A percentile compares a stretch with the other conserved stretches of the same genome.
Conservation (phyloP, 768 basidiomycete species). For the Mycena belliarum region DNA sequence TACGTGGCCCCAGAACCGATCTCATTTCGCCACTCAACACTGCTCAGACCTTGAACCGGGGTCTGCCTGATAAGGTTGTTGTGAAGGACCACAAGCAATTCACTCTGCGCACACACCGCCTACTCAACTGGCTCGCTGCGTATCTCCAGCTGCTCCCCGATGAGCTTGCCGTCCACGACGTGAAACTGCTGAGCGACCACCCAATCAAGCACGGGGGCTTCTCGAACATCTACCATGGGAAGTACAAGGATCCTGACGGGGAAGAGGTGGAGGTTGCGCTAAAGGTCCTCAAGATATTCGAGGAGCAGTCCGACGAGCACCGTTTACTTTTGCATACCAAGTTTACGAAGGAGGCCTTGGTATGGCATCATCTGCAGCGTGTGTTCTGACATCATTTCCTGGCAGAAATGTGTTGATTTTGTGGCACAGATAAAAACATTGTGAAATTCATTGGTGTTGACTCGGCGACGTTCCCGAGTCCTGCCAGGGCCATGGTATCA, state of each 20-base stretch:
- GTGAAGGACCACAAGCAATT: neutral
- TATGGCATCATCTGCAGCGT: neutral
- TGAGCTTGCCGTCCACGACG: neutral
- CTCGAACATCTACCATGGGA: neutral
- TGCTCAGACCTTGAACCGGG: neutral
- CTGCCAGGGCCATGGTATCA: neutral
- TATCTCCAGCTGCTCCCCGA: neutral
- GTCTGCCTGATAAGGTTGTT: neutral
- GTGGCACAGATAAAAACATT: neutral
- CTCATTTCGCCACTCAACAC: neutral
- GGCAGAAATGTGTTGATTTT: too few species aligned
- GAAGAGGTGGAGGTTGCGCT: neutral
- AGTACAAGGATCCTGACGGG: neutral
- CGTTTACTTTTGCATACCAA: neutral
- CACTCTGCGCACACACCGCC: neutral
- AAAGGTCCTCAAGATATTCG: neutral
- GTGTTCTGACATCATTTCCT: too few species aligned
- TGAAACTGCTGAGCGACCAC: neutral
- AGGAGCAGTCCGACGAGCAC: neutral
- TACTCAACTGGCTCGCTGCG: neutral
- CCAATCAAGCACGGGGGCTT: neutral
- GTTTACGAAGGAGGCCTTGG: neutral
- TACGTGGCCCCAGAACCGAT: neutral
- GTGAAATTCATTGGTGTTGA: conserved; percentile 1
- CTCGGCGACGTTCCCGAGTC: neutral